Evolutionary conservation across 176 grass and related monocot species (phyloP), one percentile per base, ranked within the genome.

Genomic region (Elymus sibiricus): DNA sequence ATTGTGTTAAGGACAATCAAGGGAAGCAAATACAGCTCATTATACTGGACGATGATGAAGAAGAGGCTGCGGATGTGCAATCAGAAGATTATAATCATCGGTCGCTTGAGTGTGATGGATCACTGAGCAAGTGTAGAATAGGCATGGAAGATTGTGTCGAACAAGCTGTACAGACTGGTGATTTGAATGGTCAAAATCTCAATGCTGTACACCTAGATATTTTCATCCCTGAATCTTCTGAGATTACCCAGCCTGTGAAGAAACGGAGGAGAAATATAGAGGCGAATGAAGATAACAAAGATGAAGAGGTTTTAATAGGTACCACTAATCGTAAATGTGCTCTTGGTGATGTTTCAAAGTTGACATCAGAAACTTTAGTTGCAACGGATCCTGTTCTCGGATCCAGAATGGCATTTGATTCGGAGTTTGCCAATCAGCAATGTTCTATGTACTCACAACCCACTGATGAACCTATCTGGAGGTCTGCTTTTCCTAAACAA

Each of bases 401-500:
- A 28, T 81, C 71, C 12, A 82, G 39, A 38, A 64, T 29, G 17
- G 2, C 39, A 63, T 39, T 74, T 70, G 35, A 69, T 82, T 77
- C 71, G 70, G 83, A 86, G 38, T 70, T 8, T 49, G 27, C 5
- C 4, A 31, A 82, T 69, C 70, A 40, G 10, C 62, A 82, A 29
- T 63, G 68, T 39, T 17, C 28, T 70, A 82, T 77, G 76, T 70
- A 25, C 72, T 70, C 51, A 5, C 78, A 69, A 39, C 71, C 88
- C n/a, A 28, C 59, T 68, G 83, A 81, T 86, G 83, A 77, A 40
- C 83, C 83, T 82, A 32, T 82, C 81, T 90, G 88, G 88, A 90
- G 83, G 88, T 90, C 77, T 51, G 37, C 26, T 81, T 73, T 35
- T 51, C 76, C 49, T 34, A 9, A 5, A 31, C 37, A 46, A 22